Base-by-base conservation (phyloP, 192 early-diverging fungal species). In the Backusella parvicylindrica region DNA sequence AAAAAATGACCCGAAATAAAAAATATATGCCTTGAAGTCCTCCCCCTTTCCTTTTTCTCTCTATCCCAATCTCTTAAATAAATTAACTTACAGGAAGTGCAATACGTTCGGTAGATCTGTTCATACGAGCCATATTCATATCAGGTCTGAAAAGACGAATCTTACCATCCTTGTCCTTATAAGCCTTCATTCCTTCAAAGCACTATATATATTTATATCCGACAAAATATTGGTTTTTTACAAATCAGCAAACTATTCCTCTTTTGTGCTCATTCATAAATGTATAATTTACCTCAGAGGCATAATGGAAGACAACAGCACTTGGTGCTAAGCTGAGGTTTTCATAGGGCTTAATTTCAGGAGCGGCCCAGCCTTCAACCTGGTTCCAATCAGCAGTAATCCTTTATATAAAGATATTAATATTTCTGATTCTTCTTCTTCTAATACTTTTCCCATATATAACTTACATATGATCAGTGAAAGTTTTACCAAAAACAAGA, bases 101-200 rank as follows among this genome's bases (percentile, higher is more conserved):
- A 74, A 98, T 86, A 64, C 97, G 90, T 50, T 87, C 82, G 31
- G 92, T 93, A 65, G 93, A 95, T 33, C 72, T 83, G 77, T 89
- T 90, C 79, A 98, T 87, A 66, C 97, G 91, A 80, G 85, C 86
- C 96, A 98, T 98, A 90, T 98, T 98, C 94, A 95, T 94, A 47
- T 98, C 93, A 6, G 97, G 97, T n/a, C 97, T 90, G 89, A 98
- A 98, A 67, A 98, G 82, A 64, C 97, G 89, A 71, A 96, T 93
- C 68, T 90, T 90, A 30, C 95, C 95, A 2, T 93, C 69, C 73
- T 91, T 91, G 74, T 96, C 95, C 78, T 95, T 95, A 87, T 95
- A 99, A 33, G 95, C 94, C 84, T 95, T 95, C 84, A 93, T 88
- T 35, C 95, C 93, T 84, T 98, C 97, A 73, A 99, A 98, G 70